These are phyloP conservation scores for Olyra latifolia DNA, from an alignment of 176 grass and related monocot species.

Conservation along the genomic window DNA sequence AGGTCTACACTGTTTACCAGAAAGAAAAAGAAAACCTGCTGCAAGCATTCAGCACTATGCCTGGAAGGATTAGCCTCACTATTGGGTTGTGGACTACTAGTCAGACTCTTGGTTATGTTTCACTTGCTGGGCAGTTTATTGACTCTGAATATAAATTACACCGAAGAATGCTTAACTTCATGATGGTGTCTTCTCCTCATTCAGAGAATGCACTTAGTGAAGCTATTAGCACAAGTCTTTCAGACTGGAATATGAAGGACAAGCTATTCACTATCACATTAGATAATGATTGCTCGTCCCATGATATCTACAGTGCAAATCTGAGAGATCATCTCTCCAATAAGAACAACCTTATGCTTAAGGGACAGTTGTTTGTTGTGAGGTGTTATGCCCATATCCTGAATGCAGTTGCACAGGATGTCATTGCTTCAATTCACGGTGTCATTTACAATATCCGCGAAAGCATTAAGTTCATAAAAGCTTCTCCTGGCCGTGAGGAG, in stretches of 20 bases:
- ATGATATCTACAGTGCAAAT: conserved; percentile 81
- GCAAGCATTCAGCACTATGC: conserved; percentile 49
- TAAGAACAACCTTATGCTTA: conserved; percentile 62
- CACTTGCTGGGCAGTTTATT: conserved; percentile 59
- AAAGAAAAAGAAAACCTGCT: conserved; percentile 50
- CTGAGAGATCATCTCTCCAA: conserved; percentile 66
- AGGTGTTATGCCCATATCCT: conserved; percentile 69
- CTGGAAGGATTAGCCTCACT: conserved; percentile 63
- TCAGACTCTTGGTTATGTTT: conserved; percentile 74
- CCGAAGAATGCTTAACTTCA: conserved; percentile 67
- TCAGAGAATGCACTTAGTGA: conserved; percentile 73
- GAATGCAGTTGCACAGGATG: conserved; percentile 61
- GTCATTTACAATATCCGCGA: conserved; percentile 77
- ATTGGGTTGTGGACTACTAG: conserved; percentile 70
- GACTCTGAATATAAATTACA: conserved; percentile 66
- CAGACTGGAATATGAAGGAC: conserved; percentile 65
- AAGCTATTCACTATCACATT: conserved; percentile 69
- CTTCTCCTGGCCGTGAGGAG: conserved; percentile 58
- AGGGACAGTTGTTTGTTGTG: conserved; percentile 72
- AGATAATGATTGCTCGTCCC: conserved; percentile 70
- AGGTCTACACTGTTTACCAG: conserved; percentile 63
- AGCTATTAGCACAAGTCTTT: conserved; percentile 59
- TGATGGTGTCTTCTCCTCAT: conserved; percentile 79
- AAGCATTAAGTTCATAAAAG: conserved; percentile 78
- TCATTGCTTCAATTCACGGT: conserved; percentile 69